Percentiles rank a stretch among this genome's conserved stretches.
Conservation (phyloP, 345 rosid genomes). For the Mercurialis annua region DNA sequence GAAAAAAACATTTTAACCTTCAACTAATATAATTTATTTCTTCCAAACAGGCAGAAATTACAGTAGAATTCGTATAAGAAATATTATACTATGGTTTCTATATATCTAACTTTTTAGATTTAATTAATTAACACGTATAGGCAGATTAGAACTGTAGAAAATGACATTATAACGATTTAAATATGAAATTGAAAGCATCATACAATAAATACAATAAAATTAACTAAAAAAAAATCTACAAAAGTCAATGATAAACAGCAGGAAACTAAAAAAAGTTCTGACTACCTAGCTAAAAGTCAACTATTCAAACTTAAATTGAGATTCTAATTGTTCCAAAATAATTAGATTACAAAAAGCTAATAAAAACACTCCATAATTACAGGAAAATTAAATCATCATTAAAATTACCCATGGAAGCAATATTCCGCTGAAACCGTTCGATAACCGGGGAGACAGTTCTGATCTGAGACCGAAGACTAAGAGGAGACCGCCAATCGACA, state of each 20-base stretch:
- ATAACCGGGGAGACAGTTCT: slow-evolving; percentile 55
- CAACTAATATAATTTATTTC: too few relatives aligned
- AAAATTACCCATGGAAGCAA: slow-evolving; percentile 87
- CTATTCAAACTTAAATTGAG: background rate
- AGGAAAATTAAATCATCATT: slow-evolving; percentile 4
- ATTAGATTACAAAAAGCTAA: background rate
- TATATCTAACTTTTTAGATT: too few relatives aligned
- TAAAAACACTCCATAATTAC: background rate
- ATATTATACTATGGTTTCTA: too few relatives aligned
- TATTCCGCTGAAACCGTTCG: slow-evolving; percentile 58
- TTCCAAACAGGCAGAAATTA: too few relatives aligned
- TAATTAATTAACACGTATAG: background rate
- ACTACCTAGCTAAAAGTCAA: background rate
- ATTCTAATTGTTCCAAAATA: too few relatives aligned
- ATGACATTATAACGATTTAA: background rate
- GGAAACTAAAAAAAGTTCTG: background rate
- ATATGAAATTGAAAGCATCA: background rate
- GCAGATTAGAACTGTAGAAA: slow-evolving; percentile 2
- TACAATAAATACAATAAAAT: background rate
- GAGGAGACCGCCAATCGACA: slow-evolving; percentile 55
- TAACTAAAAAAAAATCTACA: background rate
- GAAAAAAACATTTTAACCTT: too few relatives aligned
- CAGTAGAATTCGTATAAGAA: too few relatives aligned
- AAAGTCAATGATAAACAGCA: background rate
- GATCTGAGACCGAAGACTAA: slow-evolving; percentile 63